Base-by-base conservation (phyloP, 2,329 filamentous ascomycete species). In the Trichoderma simmonsii region DNA sequence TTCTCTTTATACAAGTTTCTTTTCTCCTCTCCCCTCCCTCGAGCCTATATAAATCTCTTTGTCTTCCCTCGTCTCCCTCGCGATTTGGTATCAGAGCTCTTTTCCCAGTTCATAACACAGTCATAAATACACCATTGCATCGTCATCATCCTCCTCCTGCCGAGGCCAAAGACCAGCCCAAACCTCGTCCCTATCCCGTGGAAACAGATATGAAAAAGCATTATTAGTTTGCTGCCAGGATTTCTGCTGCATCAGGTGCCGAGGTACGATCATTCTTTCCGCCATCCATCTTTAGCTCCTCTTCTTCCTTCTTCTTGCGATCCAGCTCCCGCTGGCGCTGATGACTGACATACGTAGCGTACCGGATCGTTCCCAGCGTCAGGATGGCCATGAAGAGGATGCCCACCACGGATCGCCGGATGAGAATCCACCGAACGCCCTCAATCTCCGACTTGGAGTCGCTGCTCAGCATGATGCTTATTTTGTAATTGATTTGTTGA, bases 401-500 rank as follows among this genome's bases (percentile, higher is more conserved):
- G n/a, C 89, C 89, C 48, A 90, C 80, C 32, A 89, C 89, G 26
- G 89, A 89, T 66, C 89, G 85, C 70, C 88, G 84, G 73, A 90
- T 93, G 74, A 91, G 82, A 54, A 98, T 90, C 96, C 96, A 98
- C 73, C 96, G 87, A 63, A 99, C 84, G 1, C 91, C 92, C 81
- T 99, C 96, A 63, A 98, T 95, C 77, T 98, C 93, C 5, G 93
- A 95, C 80, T 95, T 95, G 62, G 92, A 90, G 81, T 98, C 96
- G 74, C 93, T 96, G 80, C 94, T 97, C 57, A 99, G 87, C 54
- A 89, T 87, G 36, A 97, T 94, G 26, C 93, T 97, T 81, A 99
- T 98, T 80, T 97, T 96, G 83, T 98, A 97, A 82, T 95, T 97
- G 76, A 98, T 87, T 83, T 97, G 92, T 85, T 98, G 95, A 74